Evolutionary conservation across 257 asterid genomes (phyloP), one percentile per base, ranked within the genome.

Genomic region (Prunella vulgaris): DNA sequence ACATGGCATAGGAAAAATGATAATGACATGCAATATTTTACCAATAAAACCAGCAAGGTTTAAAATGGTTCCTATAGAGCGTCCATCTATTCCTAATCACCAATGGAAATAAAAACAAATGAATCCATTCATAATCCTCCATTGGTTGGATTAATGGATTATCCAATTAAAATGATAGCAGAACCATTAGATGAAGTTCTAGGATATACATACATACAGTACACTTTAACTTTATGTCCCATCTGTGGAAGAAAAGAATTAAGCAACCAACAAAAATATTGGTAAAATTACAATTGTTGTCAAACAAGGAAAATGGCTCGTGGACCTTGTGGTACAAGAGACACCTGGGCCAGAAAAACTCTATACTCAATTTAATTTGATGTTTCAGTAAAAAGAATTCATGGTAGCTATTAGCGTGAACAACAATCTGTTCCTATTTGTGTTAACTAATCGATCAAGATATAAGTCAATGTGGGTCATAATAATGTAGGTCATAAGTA

Each of bases 81-180:
- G 53, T n/a, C 53, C 21, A 37, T 37, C 33, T 18, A 62, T 37
- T 62, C 53, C 53, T 38, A 33, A 17, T 59, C 51, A 8, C 30
- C 67, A 35, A 33, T 35, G 51, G 21, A 61, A 61, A 42, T 38
- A 32, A n/a, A 38, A 1, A 61, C 18, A 37, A 64, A 64, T 14
- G 1, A 37, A 51, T 54, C 72, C 66, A 64, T 37, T 62, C 35
- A 72, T 25, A 54, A 32, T 54, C 59, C 66, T 54, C 59, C 35
- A 64, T 37, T 64, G 42, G 22, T 73, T 63, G 66, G 71, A 32
- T 49, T 24, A 72, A 72, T 72, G 48, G 65, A 65, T 52, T 48
- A 18, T 72, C 65, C 28, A 24, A 51, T 63, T 72, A 40, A 69
- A 69, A 54, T 69, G 66, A 57, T 69, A 38, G 59, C 66, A 69